Base-by-base conservation (phyloP, 495 filamentous ascomycete genomes). In the Xylaria telfairii region DNA sequence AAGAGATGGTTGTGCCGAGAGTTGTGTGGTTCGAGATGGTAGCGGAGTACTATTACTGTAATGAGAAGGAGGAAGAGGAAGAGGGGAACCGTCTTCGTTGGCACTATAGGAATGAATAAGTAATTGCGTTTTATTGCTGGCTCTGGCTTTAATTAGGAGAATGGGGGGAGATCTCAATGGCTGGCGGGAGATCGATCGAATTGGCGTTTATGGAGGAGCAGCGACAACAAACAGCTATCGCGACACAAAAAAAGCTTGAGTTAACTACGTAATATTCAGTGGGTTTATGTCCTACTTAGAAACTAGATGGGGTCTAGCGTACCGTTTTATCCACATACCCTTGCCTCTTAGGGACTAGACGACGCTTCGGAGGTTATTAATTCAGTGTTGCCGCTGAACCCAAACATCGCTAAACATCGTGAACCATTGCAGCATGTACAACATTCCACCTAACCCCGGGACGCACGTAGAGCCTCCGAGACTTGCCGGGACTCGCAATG, bases 181-280 rank as follows among this genome's bases (percentile, higher is more conserved):
- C 44, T 3, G 26, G 42, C 17, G 26, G 30, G 57, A 17, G n/a
- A 26, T 42, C 19, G n/a, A 26, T 42, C 19, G 51, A 34, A 44
- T 57, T 51, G 30, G 39, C 15, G 51, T 37, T 69, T 51, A 32
- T 32, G 39, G 42, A 41, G 17, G 41, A 44, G 46, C 44, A 47
- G 44, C 26, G 6, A 51, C 65, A 61, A 17, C 6, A 32, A 13
- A 37, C 57, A 62, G 28, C 28, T 39, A 10, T 61, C 42, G 26
- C 49, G 39, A 65, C 26, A 37, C 32, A 42, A 19, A 47, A 69
- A 69, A 32, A 63, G 59, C 67, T 34, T 39, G 46, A 26, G 60
- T 39, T 47, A 57, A 56, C 68, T 42, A 70, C 68, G 68, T 70
- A 70, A 70, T 70, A 34, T 56, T 70, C 15, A 28, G 67, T 56